Percentiles rank a stretch among this genome's conserved stretches.
phyloP scores from a whole-genome alignment of 345 rosid species.

The Sonneratia alba region DNA sequence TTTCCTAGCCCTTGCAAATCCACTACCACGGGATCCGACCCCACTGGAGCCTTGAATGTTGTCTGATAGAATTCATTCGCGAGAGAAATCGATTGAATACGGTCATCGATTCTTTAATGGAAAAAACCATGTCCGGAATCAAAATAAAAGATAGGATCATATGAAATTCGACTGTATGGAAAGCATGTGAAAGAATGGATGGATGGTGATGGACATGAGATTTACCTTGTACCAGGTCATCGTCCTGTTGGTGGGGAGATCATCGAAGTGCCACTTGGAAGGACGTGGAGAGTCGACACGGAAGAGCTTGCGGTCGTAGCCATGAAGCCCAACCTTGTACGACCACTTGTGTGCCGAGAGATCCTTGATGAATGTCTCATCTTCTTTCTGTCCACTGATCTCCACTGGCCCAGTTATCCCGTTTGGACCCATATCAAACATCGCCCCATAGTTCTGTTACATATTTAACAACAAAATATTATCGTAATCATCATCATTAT shows the following conservation, averaged over 20 bases:
- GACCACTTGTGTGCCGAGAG: constrained; percentile 42
- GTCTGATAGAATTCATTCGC: constrained; percentile 14
- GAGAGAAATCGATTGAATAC: no score
- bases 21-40: constrained; percentile 28
- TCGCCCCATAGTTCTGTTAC: constrained; percentile 31
- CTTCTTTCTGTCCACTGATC: constrained; percentile 26
- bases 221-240: constrained; percentile 44
- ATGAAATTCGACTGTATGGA: no score
- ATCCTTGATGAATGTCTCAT: constrained; percentile 32
- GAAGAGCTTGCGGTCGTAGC: constrained; percentile 14
- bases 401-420: constrained; percentile 29
- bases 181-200: no score
- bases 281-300: constrained; percentile 1
- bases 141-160: no score
- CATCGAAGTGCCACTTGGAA: constrained; percentile 9
- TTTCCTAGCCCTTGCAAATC: constrained; percentile 41
- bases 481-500: no score
- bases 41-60: constrained; percentile 28
- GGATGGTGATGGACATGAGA: background rate
- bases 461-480: background rate
- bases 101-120: no score
- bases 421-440: constrained; percentile 12
- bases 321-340: constrained; percentile 42
- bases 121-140: no score
- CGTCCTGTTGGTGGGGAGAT: constrained; percentile 13